Conservation (phyloP, 2,329 filamentous ascomycete species). For the Endoconidiophora laricicola region DNA sequence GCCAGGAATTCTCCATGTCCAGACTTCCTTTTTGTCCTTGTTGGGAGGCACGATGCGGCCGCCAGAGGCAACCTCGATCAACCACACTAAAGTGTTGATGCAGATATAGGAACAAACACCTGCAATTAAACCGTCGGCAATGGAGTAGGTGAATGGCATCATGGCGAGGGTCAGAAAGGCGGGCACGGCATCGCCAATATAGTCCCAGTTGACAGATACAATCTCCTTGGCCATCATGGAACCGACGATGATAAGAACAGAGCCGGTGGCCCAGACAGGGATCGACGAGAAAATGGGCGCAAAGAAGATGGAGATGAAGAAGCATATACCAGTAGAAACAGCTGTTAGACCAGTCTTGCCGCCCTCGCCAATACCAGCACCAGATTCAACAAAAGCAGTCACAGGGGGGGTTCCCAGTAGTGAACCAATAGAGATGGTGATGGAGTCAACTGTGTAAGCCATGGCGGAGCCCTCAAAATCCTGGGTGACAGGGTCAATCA, state of each 20-base stretch:
- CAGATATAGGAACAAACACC: constrained; percentile 62
- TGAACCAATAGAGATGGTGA: constrained; percentile 54
- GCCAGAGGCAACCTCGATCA: constrained; percentile 47
- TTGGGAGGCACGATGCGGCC: constrained; percentile 60
- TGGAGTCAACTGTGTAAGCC: constrained; percentile 57
- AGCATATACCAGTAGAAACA: constrained; percentile 51
- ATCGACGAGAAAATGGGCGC: constrained; percentile 63
- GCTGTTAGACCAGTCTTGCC: constrained; percentile 58
- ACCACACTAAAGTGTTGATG: constrained; percentile 55
- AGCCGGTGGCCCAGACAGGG: constrained; percentile 67
- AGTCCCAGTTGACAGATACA: constrained; percentile 76
- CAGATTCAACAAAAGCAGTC: constrained; percentile 60
- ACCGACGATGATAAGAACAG: constrained; percentile 76
- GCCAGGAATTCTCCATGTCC: constrained; percentile 62
- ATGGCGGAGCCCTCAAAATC: constrained; percentile 76
- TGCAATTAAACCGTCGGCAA: constrained; percentile 71
- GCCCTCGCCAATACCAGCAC: constrained; percentile 59
- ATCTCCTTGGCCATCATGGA: constrained; percentile 69
- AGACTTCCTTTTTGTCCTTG: constrained; percentile 60
- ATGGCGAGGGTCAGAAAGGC: constrained; percentile 70
- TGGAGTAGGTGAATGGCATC: constrained; percentile 84
- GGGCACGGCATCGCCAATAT: constrained; percentile 68
- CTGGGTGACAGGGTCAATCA: constrained; percentile 46
- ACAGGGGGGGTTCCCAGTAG: constrained; percentile 55
- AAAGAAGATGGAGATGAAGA: constrained; percentile 57